phyloP scores from a whole-genome alignment of 176 grass and related monocot genomes.

The Zea luxurians region DNA sequence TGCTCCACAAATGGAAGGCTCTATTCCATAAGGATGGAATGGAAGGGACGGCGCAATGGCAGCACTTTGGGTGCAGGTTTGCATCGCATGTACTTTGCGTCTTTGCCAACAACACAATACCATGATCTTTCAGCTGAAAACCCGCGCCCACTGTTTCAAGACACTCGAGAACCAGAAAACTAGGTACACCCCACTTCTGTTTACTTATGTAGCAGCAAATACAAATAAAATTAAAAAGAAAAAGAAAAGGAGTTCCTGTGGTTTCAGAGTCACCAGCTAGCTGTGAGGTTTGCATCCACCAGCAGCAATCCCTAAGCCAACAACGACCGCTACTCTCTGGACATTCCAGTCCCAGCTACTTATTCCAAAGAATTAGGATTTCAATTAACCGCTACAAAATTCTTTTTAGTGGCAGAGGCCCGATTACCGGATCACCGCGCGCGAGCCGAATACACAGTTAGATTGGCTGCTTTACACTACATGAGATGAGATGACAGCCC shows the following conservation, averaged over 20 bases:
- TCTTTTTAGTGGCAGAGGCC: constrained; percentile 44
- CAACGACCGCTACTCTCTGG: neutral
- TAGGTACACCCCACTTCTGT: neutral
- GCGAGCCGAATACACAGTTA: neutral
- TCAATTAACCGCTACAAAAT: constrained; percentile 56
- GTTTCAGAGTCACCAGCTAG: constrained; percentile 5
- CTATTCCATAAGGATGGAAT: too few relatives aligned
- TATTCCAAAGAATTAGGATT: constrained; percentile 54
- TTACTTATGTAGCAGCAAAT: constrained; percentile 18
- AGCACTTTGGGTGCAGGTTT: too few relatives aligned
- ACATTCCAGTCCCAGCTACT: neutral
- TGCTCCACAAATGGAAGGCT: too few relatives aligned
- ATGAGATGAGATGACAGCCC: constrained; percentile 28
- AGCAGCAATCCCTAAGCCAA: neutral
- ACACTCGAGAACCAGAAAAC: too few relatives aligned
- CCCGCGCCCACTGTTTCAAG: too few relatives aligned
- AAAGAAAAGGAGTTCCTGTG: constrained; percentile 12
- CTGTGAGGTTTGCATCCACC: constrained; percentile 16
- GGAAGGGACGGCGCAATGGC: too few relatives aligned
- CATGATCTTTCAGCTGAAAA: too few relatives aligned
- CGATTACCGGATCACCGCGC: constrained; percentile 23
- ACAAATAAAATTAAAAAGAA: neutral
- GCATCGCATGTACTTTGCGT: too few relatives aligned
- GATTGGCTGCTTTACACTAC: constrained; percentile 10
- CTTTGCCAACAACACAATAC: too few relatives aligned